Conservation (phyloP, 106 monocot genomes). For the Dioscorea dumetorum region DNA sequence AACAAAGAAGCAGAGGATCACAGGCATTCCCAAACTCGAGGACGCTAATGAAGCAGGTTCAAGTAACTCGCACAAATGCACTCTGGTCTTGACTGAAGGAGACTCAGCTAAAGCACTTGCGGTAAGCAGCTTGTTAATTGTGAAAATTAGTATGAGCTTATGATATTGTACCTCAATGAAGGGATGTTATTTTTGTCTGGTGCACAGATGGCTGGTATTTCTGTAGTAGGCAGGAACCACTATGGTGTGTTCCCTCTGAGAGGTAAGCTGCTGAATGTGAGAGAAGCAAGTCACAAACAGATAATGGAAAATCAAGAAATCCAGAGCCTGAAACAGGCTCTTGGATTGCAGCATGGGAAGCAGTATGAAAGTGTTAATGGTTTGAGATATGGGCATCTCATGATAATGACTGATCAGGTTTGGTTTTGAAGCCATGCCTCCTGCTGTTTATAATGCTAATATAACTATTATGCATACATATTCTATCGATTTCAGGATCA, state of each 20-base stretch:
- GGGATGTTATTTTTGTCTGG: not conserved
- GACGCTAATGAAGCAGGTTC: slow-evolving; percentile 98
- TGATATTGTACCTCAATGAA: no score
- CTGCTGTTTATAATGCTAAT: not conserved
- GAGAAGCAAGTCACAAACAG: slow-evolving; percentile 89
- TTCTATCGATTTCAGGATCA: slow-evolving; percentile 55
- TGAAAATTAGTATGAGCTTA: no score
- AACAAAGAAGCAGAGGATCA: slow-evolving; percentile 72
- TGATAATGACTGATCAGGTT: slow-evolving; percentile 99
- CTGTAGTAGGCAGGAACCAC: slow-evolving; percentile 79
- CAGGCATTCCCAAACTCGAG: slow-evolving; percentile 83
- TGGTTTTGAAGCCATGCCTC: not conserved
- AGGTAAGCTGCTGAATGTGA: slow-evolving; percentile 89
- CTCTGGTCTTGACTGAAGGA: slow-evolving; percentile 94
- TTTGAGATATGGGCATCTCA: slow-evolving; percentile 92
- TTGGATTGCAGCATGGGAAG: slow-evolving; percentile 97
- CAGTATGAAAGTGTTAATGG: slow-evolving; percentile 83
- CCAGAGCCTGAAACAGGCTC: slow-evolving; percentile 79
- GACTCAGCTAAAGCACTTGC: slow-evolving; percentile 99
- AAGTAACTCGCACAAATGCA: slow-evolving; percentile 76
- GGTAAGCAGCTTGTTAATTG: slow-evolving; percentile 25
- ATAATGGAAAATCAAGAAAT: slow-evolving; percentile 97
- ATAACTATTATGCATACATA: not conserved
- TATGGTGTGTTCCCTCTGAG: slow-evolving; percentile 96
- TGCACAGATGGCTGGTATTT: slow-evolving; percentile 82